Evolutionary conservation across 192 early-diverging fungal species (phyloP), one percentile per base, ranked within the genome.

Genomic region (Chytriomyces hyalinus): DNA sequence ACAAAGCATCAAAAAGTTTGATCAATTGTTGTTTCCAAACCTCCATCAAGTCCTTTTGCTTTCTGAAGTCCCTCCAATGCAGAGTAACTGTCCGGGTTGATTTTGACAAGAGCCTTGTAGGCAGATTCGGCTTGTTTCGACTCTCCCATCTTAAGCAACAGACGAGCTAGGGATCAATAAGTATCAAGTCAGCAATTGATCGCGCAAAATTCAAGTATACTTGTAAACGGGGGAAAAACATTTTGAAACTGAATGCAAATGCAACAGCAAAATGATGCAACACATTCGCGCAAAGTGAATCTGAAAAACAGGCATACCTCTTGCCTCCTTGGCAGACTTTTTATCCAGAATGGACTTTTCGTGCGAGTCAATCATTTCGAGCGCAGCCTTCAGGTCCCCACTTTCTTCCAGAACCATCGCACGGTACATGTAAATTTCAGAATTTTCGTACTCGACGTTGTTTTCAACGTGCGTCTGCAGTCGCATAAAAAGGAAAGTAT

Each of bases 381-480:
- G 81, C 7, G 95, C 96, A 17, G 65, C 80, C 73, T 94, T 77
- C 62, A 86, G 84, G 61, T 97, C 91, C 9, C 95, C 95, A 6
- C 76, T 87, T 76, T 95, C 94, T 82, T 98, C 94, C 46, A 96
- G 80, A 22, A 99, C 72, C 80, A 84, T 85, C 85, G 93, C 95
- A 80, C 93, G 91, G 86, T 95, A 99, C 84, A 99, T 77, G 24
- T 91, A 66, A 69, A 97, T 79, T 81, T 99, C 96, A 64, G 91
- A 92, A 75, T 90, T 85, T 80, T 97, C 94, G 67, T 81, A 91
- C 75, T 73, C 83, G 83, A 81, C 69, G 13, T 79, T 73, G 50
- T 69, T 70, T 13, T 72, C 77, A 22, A 48, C 65, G 48, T 64
- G 67, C 10, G 51, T 24, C 79, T 78, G 44, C 46, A 73, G 24